Percentiles rank a stretch among this genome's conserved stretches.
These are phyloP conservation scores for Trichoderma koningiopsis DNA, from an alignment of 2,329 filamentous ascomycete species.

Conservation along the genomic window DNA sequence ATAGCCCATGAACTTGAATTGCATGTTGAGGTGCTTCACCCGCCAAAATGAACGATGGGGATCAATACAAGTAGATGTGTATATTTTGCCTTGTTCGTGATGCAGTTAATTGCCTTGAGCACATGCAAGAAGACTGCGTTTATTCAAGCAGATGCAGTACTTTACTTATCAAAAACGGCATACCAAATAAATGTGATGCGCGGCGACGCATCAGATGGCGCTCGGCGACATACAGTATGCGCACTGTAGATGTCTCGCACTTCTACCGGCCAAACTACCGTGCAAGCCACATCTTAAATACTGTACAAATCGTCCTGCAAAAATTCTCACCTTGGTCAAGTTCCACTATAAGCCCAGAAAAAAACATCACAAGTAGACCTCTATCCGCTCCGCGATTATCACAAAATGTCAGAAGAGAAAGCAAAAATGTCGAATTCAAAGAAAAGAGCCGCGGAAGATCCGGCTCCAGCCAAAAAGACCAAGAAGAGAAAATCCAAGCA, in stretches of 20 bases:
- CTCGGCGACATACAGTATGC: conserved; percentile 10
- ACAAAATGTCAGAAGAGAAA: not conserved
- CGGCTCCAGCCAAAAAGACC: conserved; percentile 47
- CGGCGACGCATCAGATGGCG: not conserved
- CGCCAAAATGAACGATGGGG: not conserved
- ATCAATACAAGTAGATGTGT: not conserved
- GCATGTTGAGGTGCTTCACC: not conserved
- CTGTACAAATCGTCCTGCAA: conserved; percentile 9
- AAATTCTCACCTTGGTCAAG: conserved; percentile 22
- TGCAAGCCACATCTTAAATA: not conserved
- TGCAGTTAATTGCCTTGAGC: not conserved
- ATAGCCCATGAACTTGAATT: not conserved
- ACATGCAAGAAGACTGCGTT: not conserved
- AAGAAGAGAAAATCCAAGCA: conserved; percentile 58
- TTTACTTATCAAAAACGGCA: not conserved
- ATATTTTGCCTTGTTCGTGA: not conserved
- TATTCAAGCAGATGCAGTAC: not conserved
- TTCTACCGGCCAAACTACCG: not conserved
- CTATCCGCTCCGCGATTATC: not conserved
- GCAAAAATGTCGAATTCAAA: conserved; percentile 46
- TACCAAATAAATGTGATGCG: not conserved
- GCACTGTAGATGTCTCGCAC: not conserved
- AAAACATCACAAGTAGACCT: not conserved
- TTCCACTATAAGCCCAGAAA: not conserved
- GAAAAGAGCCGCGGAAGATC: conserved; percentile 59